Percentiles rank a stretch among this genome's conserved stretches.
phyloP scores from a whole-genome alignment of 2,329 filamentous ascomycete genomes.

The Fusarium odoratissimum region DNA sequence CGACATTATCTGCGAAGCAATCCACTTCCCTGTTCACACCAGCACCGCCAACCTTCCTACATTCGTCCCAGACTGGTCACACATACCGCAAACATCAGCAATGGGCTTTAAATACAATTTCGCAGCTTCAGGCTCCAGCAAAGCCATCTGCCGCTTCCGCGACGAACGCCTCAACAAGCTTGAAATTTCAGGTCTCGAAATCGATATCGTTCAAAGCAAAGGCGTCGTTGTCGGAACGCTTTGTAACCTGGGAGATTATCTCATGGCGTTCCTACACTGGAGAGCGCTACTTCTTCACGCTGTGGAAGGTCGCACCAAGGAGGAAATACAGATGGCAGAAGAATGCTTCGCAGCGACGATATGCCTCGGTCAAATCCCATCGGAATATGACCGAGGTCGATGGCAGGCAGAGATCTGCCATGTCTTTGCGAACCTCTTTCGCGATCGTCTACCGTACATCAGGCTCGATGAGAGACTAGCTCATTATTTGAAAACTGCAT shows the following conservation, averaged over 20 bases:
- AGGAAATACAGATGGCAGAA: constrained; percentile 5
- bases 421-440: constrained; percentile 16
- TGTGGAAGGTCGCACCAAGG: background rate
- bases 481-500: background rate
- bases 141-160: background rate
- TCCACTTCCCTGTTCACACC: constrained; percentile 14
- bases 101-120: constrained; percentile 22
- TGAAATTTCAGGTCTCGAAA: constrained; percentile 10
- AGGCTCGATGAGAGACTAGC: background rate
- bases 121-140: background rate
- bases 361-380: constrained; percentile 19
- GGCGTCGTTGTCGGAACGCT: constrained; percentile 21
- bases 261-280: constrained; percentile 33
- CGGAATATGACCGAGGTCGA: background rate
- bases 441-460: constrained; percentile 13
- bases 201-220: constrained; percentile 5
- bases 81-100: constrained; percentile 17
- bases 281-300: constrained; percentile 11
- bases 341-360: constrained; percentile 23
- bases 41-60: constrained; percentile 18
- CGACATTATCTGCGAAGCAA: constrained; percentile 20
- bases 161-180: constrained; percentile 27
- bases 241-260: constrained; percentile 26
- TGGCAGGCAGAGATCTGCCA: constrained; percentile 10
- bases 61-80: constrained; percentile 31